These are phyloP conservation scores for Fistulifera pelliculosa DNA, from an alignment of 108 stramenopile genomes.

Conservation along the genomic window DNA sequence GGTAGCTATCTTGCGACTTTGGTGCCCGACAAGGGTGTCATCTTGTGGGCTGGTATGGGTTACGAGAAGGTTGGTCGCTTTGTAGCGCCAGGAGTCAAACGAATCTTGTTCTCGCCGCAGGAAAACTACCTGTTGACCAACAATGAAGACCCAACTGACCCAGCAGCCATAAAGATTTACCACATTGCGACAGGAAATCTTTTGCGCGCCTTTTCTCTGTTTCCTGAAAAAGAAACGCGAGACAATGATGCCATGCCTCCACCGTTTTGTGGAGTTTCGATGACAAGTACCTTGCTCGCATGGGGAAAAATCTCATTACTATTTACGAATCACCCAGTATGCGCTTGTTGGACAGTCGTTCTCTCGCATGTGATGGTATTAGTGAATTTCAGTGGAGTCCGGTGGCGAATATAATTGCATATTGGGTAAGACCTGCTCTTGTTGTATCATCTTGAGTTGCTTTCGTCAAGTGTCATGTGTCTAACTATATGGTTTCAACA, in stretches of 20 bases:
- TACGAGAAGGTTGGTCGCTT: conserved; percentile 89
- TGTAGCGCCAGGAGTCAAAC: conserved; percentile 80
- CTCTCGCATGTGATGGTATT: conserved; percentile 83
- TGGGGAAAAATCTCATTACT: conserved; percentile 86
- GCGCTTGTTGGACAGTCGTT: conserved; percentile 86
- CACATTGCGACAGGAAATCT: conserved; percentile 76
- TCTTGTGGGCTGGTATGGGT: conserved; percentile 86
- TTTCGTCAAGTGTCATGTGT: too few relatives aligned
- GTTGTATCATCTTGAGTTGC: too few relatives aligned
- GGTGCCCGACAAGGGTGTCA: conserved; percentile 86
- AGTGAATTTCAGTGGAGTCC: conserved; percentile 94
- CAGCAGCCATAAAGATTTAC: conserved; percentile 83
- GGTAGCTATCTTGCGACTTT: conserved; percentile 90
- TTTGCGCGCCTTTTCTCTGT: conserved; percentile 79
- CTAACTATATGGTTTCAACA: too few relatives aligned
- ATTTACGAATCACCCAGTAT: conserved; percentile 87
- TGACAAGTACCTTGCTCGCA: conserved; percentile 89
- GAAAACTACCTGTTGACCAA: conserved; percentile 90
- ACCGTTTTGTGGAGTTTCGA: conserved; percentile 92
- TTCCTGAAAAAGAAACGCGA: conserved; percentile 27
- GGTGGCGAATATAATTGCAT: conserved; percentile 82
- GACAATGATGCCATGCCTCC: conserved; percentile 45
- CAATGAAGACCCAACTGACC: conserved; percentile 66
- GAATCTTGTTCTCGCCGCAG: conserved; percentile 66
- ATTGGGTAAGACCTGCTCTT: conserved; percentile 84